A percentile compares a stretch with the other conserved stretches of the same genome.
These are phyloP conservation scores for Alternaria consortialis DNA, from an alignment of 2,329 filamentous ascomycete species.

Conservation along the genomic window DNA sequence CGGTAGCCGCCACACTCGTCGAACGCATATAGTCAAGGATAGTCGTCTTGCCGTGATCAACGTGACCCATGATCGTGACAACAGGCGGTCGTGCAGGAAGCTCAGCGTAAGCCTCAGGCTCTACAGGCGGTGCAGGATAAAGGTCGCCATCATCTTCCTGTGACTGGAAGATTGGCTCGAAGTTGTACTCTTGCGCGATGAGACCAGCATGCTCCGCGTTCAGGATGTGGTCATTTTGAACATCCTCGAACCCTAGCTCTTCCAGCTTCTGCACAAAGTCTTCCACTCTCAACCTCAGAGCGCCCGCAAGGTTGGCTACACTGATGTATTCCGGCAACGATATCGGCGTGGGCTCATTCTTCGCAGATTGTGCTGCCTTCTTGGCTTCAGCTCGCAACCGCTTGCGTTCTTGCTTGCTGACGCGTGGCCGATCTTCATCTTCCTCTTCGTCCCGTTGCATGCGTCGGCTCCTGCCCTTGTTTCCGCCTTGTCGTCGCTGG, in stretches of 20 bases:
- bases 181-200: conserved; percentile 91
- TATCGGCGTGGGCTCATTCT: conserved; percentile 59
- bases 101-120: conserved; percentile 66
- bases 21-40: conserved; percentile 93
- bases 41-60: conserved; percentile 98
- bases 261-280: conserved; percentile 79
- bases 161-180: conserved; percentile 78
- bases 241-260: conserved; percentile 91
- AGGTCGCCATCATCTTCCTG: conserved; percentile 74
- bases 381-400: conserved; percentile 46
- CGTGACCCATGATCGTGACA: conserved; percentile 99
- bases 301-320: conserved; percentile 80
- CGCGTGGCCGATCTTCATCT: conserved; percentile 30
- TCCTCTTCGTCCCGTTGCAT: conserved; percentile 37
- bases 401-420: conserved; percentile 43
- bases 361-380: conserved; percentile 42
- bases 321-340: conserved; percentile 91
- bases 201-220: conserved; percentile 90
- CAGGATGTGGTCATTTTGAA: conserved; percentile 83
- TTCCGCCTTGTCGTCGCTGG: conserved; percentile 33
- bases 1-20: conserved; percentile 86
- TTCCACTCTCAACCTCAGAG: conserved; percentile 74
- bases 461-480: conserved; percentile 28
- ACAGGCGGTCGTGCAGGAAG: conserved; percentile 85
- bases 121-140: conserved; percentile 64